Evolutionary conservation across 352 stramenopile genomes (phyloP).

Genomic region (Phytopythium montanum): DNA sequence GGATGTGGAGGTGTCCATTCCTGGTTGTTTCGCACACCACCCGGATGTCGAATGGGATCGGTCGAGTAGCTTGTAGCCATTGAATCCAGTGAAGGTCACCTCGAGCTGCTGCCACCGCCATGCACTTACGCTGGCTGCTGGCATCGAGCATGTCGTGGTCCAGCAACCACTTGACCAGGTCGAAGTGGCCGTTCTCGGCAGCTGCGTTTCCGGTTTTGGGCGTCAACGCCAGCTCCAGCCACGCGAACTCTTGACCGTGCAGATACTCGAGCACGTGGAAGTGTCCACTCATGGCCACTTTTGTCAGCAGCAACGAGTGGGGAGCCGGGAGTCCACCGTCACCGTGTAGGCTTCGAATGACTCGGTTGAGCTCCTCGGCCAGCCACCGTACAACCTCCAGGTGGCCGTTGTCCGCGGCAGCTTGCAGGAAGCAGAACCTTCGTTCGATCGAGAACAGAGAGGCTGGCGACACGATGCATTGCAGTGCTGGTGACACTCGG

Average conservation of each 20-base stretch:
- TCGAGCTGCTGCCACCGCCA: background rate
- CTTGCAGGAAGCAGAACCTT: background rate
- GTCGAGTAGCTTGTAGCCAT: too few relatives aligned
- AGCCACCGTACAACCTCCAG: background rate
- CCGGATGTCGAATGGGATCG: too few relatives aligned
- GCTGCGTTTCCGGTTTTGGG: conserved; percentile 24
- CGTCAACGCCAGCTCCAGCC: background rate
- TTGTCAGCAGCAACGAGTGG: background rate
- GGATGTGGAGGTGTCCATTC: conserved; percentile 12
- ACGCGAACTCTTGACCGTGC: background rate
- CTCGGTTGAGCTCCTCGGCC: background rate
- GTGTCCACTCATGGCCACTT: background rate
- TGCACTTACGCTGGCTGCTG: background rate
- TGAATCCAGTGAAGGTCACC: background rate
- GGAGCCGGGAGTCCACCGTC: background rate
- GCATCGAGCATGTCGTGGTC: background rate
- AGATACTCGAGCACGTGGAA: background rate
- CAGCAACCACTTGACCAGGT: background rate
- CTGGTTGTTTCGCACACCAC: background rate
- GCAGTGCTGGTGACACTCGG: conserved; percentile 12
- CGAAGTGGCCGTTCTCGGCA: conserved; percentile 15
- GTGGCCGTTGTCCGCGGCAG: background rate
- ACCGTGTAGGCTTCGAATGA: background rate
- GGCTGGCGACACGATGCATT: background rate
- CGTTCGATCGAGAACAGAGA: background rate